Evolutionary conservation across 306 rosid species (phyloP), one percentile per base, ranked within the genome.

Genomic region (Vigna nakashimae): DNA sequence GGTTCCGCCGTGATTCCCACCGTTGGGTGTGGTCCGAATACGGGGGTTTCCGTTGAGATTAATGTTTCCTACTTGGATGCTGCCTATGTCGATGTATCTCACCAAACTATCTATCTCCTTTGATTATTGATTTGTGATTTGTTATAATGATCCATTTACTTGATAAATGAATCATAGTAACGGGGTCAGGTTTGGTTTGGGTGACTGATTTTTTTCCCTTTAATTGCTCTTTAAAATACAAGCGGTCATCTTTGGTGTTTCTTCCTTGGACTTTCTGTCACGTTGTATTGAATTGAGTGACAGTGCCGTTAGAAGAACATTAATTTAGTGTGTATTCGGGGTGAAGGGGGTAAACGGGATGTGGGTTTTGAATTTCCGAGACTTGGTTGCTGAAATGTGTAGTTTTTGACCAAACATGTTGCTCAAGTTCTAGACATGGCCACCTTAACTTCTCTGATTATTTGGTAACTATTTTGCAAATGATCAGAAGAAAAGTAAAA

Each of bases 31-130:
- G 76, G 73, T 86, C 55, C 55, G 17, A 67, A 2, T 1, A 59
- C 81, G 0, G 97, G 97, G 26, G 98, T 92, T 73, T 92, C 98
- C 9, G 92, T 92, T 17, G 97, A 94, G 84, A 94, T 95, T 71
- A 90, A 79, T 3, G 88, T 95, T 82, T 80, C 98, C 0, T 91
- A 91, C 55, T 76, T 95, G 79, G 98, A 89, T 84, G 90, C 98
- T 75, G 98, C 98, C 26, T 91, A 80, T 82, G 84, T 69, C 28
- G 87, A 90, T 68, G 98, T 90, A 46, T 81, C 88, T 86, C 30
- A 1, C 75, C 58, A 11, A 26, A 26, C 65, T 55, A 2, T 46
- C 15, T 55, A 2, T 32, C 15, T 53, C 16, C 17, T 6, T 12
- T 59, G 13, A 26, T 51, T 58, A 7, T 11, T 43, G 34, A 32